Conservation (phyloP, 352 stramenopile genomes). For the Pythium brassicae region DNA sequence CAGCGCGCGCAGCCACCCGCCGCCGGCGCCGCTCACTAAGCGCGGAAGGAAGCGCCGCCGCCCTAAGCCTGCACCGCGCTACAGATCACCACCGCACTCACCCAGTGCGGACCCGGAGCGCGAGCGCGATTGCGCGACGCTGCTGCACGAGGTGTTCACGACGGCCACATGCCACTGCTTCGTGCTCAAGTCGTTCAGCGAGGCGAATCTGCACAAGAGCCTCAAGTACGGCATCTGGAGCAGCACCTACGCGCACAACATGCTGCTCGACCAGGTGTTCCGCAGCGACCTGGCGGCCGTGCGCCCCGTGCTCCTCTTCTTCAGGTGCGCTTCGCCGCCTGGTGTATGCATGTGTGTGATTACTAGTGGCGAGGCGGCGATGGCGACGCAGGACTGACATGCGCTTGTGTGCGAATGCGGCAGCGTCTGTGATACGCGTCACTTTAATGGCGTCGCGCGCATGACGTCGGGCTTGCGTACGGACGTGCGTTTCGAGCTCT, state of each 20-base stretch:
- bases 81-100: neutral
- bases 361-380: neutral
- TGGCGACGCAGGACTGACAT: neutral
- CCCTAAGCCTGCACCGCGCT: conserved; percentile 49
- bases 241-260: conserved; percentile 67
- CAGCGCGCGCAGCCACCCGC: neutral
- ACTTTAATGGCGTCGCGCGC: conserved; percentile 73
- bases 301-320: conserved; percentile 70
- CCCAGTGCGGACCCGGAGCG: conserved; percentile 1
- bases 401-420: neutral
- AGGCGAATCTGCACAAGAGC: conserved; percentile 84
- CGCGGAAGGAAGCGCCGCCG: conserved; percentile 19
- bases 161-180: conserved; percentile 72
- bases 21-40: conserved; percentile 11
- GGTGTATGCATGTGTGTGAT: neutral
- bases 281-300: conserved; percentile 61
- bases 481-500: conserved; percentile 56
- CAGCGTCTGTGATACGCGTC: conserved; percentile 68
- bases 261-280: conserved; percentile 65
- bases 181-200: conserved; percentile 83
- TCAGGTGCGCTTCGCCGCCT: conserved; percentile 48
- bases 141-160: conserved; percentile 53
- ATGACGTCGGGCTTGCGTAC: conserved; percentile 65
- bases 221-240: conserved; percentile 83
- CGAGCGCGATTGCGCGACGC: conserved; percentile 23